Base-by-base conservation (phyloP, 176 grass and related monocot species). In the Miscanthus lutarioriparius region DNA sequence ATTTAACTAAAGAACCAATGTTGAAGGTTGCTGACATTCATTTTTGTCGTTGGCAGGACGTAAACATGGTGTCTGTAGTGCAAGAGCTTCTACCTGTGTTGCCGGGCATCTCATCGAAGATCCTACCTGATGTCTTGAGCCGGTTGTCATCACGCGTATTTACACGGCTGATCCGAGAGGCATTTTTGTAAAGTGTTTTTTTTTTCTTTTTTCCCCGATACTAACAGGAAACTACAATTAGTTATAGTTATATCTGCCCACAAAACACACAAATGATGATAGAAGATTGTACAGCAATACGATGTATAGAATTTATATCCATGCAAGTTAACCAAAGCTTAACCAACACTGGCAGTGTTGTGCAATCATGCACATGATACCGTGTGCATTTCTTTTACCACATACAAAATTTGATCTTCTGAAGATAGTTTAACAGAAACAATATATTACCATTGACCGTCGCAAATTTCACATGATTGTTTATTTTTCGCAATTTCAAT, bases 41-140 rank as follows among this genome's bases (percentile, higher is more conserved):
- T 13, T 62, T 67, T 36, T 32, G 0, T 54, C 19, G 4, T 74
- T 91, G 65, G 28, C 91, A 98, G 96, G 91, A 92, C 44, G 32
- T 95, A 25, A 90, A 95, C 83, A 15, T 95, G 20, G 66, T 74
- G 17, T 85, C 92, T 75, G 39, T 91, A 32, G 77, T 98, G 26
- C 93, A 85, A 95, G 96, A 95, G 73, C 87, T 98, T 75, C 81
- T 98, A 70, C 96, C 93, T 22, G 70, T 98, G 72, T 75, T 98
- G 71, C 96, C 96, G 0, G 81, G 93, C 73, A 98, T 98, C 74
- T 93, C 96, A 27, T 94, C 91, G 39, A 98, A 88, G 70, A 80
- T 95, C 76, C 89, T 98, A 59, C 96, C 96, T 1, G 96, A 98
- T 43, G 82, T 98, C 62, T 69, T 92, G 76, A 93, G 43, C 81